phyloP scores from a whole-genome alignment of 768 basidiomycete genomes.

The Auricularia auricula-judae region DNA sequence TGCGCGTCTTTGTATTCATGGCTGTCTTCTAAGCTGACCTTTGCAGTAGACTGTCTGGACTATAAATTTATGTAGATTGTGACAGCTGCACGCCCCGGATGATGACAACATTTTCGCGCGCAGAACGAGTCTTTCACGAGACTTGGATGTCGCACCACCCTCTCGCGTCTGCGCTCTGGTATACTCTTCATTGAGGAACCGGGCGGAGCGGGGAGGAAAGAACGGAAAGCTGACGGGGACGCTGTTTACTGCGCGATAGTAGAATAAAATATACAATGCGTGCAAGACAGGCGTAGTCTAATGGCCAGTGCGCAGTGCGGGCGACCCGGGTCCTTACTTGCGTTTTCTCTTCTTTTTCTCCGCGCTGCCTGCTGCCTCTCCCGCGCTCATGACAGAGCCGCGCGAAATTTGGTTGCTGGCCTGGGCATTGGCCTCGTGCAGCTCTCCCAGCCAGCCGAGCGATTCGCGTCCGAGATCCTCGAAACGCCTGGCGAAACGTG shows the following conservation, averaged over 20 bases:
- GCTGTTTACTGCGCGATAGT: neutral
- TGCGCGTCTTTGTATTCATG: neutral
- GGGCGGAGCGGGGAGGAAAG: neutral
- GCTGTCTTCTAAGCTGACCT: neutral
- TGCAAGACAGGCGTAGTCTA: neutral
- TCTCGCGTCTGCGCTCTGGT: neutral
- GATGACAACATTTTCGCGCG: neutral
- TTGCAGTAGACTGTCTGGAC: neutral
- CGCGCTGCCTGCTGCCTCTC: neutral
- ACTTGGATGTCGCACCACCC: neutral
- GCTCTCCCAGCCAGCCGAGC: neutral
- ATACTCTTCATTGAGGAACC: neutral
- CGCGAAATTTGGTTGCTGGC: neutral
- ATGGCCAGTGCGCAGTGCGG: no score
- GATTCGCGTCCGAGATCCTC: neutral
- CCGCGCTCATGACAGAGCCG: neutral
- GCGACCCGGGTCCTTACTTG: neutral
- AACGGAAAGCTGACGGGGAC: constrained; percentile 1
- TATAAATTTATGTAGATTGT: neutral
- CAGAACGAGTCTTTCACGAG: neutral
- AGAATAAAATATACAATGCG: neutral
- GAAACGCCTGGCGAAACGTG: neutral
- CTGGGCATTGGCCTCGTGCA: neutral
- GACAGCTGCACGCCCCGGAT: neutral
- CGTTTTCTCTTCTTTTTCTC: neutral